Evolutionary conservation across 75 land plant species (phyloP).

Genomic region (Sequoiadendron giganteum): DNA sequence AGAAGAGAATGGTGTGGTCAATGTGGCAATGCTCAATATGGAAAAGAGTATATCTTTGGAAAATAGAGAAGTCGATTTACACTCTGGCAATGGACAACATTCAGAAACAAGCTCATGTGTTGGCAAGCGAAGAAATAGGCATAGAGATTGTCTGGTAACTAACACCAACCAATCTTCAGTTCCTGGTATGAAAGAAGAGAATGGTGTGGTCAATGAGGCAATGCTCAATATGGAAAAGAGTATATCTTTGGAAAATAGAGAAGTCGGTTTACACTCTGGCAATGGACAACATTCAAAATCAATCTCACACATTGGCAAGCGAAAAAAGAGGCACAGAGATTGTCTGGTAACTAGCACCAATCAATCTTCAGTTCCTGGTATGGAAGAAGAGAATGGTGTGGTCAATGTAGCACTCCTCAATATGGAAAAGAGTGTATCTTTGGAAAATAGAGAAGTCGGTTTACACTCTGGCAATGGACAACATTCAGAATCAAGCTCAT

Average conservation of each 20-base stretch:
- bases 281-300: not conserved
- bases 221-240: not conserved
- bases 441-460: not conserved
- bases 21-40: not conserved
- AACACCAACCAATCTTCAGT: not conserved
- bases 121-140: not conserved
- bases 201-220: not conserved
- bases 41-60: not conserved
- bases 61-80: not conserved
- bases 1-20: not conserved
- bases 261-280: not conserved
- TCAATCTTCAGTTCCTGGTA: not conserved
- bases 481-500: not conserved
- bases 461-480: not conserved
- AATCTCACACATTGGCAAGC: not conserved
- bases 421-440: not conserved
- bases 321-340: not conserved
- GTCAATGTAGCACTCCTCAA: not conserved
- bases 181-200: not conserved
- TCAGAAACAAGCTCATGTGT: not conserved
- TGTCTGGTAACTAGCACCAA: not conserved
- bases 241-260: not conserved
- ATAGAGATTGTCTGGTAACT: not conserved
- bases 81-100: not conserved
- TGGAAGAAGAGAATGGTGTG: slow-evolving; percentile 2